phyloP scores from a whole-genome alignment of 2,329 filamentous ascomycete genomes.

The Neonectria ditissima region DNA sequence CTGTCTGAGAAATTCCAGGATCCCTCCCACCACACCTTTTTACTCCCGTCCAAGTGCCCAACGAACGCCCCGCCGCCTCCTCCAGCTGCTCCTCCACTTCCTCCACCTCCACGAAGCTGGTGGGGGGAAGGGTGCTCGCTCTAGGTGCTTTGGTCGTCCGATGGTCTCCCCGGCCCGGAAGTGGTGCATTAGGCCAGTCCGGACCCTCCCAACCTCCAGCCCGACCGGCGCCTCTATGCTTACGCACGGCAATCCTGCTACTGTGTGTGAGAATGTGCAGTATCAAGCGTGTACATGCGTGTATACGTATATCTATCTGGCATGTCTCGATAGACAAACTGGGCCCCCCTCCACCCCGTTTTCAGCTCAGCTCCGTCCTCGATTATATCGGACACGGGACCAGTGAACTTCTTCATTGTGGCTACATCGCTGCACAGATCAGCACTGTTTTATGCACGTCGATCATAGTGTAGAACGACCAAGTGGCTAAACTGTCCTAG shows the following conservation, averaged over 20 bases:
- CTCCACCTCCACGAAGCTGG: slow-evolving; percentile 2
- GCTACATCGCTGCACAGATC: slow-evolving; percentile 3
- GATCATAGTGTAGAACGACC: background rate
- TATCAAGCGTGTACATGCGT: too few relatives aligned
- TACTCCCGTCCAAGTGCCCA: background rate
- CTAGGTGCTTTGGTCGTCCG: background rate
- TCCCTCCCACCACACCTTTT: background rate
- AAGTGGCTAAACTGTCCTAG: background rate
- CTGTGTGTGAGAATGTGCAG: too few relatives aligned
- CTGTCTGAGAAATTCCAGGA: background rate
- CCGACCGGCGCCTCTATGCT: background rate
- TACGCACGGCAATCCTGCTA: background rate
- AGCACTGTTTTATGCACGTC: slow-evolving; percentile 6
- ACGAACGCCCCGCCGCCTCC: slow-evolving; percentile 1
- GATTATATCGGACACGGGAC: slow-evolving; percentile 1
- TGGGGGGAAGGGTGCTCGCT: too few relatives aligned
- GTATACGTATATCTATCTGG: too few relatives aligned
- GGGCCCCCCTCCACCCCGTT: background rate
- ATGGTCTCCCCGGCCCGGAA: slow-evolving; percentile 7
- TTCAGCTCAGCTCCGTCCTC: background rate
- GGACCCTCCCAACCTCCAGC: background rate
- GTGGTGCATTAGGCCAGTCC: slow-evolving; percentile 7
- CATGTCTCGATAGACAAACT: background rate
- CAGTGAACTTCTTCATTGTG: background rate
- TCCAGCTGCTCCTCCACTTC: background rate